Base-by-base conservation (phyloP, 1,139 yeast genomes). In the Candida glucosophila region DNA sequence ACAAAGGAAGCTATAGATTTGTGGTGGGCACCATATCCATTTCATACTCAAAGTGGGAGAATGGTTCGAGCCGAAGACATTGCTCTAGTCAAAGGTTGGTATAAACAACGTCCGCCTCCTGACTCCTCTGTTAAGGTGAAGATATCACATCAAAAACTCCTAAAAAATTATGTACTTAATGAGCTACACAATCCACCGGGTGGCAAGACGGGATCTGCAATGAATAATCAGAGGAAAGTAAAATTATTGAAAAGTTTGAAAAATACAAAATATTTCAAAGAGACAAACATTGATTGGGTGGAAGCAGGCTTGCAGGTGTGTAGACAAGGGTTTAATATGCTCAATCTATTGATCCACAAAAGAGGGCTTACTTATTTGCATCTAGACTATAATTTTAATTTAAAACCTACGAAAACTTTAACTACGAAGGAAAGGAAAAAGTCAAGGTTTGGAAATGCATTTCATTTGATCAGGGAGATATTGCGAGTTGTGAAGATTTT, bases 301-400 rank as follows among this genome's bases (percentile, higher is more conserved):
- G 99, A 92, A 49, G 98, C 97, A 1, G 98, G 96, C 15, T 56
- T 90, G 29, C 98, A 90, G 51, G 75, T 92, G 2, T 82, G 95
- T 44, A 70, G 77, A 19, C 99, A 92, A 50, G 98, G 98, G 1
- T 83, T 79, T 49, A 88, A 86, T 40, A 88, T 90, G 95, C 65
- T 92, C 23, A 90, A 88, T 46, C 58, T 92, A 19, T 58, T 92
- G 37, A 85, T 92, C 24, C 98, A 92, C 50, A 72, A 88, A 43
- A 79, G 83, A 43, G 98, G 98, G 0, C 59, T 92, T 19, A 86
- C 96, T 0, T 92, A 86, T 45, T 58, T 92, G 33, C 99, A 92
- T 57, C 60, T 92, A 36, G 99, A 92, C 49, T 90, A 86, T 53
- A 92, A 92, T 48, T 92, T 90, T 59, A 92, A 92, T 47, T 58